Percentiles rank a stretch among this genome's conserved stretches.
Evolutionary conservation across 2,329 filamentous ascomycete genomes (phyloP).

Genomic region (Fusarium falciforme): DNA sequence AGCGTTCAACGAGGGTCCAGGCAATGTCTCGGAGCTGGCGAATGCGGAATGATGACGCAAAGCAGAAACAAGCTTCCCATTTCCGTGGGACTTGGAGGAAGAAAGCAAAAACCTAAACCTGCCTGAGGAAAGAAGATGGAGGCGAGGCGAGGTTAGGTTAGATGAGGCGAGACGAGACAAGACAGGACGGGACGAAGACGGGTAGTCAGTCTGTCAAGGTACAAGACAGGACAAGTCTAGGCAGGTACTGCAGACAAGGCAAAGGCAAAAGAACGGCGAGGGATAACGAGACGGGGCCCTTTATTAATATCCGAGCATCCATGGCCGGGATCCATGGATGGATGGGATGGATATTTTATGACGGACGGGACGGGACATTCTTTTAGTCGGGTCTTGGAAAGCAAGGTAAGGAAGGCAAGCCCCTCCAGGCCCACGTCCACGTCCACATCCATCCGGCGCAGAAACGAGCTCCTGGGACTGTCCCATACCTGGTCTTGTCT

Average conservation of each 20-base stretch:
- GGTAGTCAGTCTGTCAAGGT: neutral
- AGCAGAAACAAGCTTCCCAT: constrained; percentile 13
- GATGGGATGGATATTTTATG: constrained; percentile 17
- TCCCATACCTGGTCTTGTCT: neutral
- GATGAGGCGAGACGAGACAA: constrained; percentile 2
- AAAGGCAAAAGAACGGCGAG: constrained; percentile 2
- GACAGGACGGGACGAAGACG: neutral
- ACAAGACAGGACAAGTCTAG: neutral
- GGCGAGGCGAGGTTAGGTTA: neutral
- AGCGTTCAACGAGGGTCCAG: neutral
- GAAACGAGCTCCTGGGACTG: neutral
- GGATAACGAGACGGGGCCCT: constrained; percentile 25
- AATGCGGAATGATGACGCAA: constrained; percentile 7
- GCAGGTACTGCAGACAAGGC: neutral
- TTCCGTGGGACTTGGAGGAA: constrained; percentile 5
- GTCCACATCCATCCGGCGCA: neutral
- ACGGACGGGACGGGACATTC: neutral
- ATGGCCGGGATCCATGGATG: constrained; percentile 3
- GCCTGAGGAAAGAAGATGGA: neutral
- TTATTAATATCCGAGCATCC: constrained; percentile 27
- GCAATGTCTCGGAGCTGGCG: constrained; percentile 6
- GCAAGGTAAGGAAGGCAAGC: neutral
- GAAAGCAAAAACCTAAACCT: neutral
- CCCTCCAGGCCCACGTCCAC: neutral
- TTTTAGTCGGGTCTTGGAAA: neutral